These are phyloP conservation scores for Fusarium longipes DNA, from an alignment of 2,329 filamentous ascomycete genomes.

Conservation along the genomic window DNA sequence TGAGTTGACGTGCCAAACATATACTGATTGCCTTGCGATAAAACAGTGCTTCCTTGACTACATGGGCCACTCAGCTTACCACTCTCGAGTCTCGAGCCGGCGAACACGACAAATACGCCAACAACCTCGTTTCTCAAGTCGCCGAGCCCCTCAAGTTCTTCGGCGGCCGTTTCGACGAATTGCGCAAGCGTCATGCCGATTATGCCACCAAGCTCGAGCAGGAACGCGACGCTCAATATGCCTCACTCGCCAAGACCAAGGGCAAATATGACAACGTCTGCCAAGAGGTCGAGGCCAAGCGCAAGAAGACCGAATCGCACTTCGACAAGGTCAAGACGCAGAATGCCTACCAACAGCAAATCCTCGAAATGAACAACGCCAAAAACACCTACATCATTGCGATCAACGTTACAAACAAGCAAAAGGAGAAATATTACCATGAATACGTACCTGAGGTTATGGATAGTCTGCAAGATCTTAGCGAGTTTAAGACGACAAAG, in stretches of 20 bases:
- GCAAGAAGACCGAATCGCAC: constrained; percentile 95
- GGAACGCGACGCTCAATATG: constrained; percentile 86
- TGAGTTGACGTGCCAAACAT: neutral
- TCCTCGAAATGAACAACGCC: constrained; percentile 94
- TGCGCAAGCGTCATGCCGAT: constrained; percentile 90
- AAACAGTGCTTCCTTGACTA: constrained; percentile 87
- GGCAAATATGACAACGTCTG: constrained; percentile 92
- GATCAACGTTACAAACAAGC: constrained; percentile 97
- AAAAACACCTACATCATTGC: constrained; percentile 98
- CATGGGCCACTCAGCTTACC: constrained; percentile 93
- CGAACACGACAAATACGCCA: constrained; percentile 88
- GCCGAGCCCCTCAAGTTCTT: constrained; percentile 87
- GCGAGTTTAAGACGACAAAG: constrained; percentile 85
- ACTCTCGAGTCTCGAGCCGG: constrained; percentile 88
- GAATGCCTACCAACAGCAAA: constrained; percentile 89
- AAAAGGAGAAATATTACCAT: constrained; percentile 97
- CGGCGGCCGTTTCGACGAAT: constrained; percentile 82
- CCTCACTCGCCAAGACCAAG: constrained; percentile 89
- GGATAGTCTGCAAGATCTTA: constrained; percentile 92
- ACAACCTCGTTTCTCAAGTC: constrained; percentile 80
- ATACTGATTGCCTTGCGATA: constrained; percentile 40
- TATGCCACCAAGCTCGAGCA: constrained; percentile 90
- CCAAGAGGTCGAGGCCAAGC: constrained; percentile 91
- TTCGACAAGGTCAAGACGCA: constrained; percentile 95
- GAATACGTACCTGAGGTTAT: constrained; percentile 95